These are phyloP conservation scores for Diplodia scrobiculata DNA, from an alignment of 2,329 filamentous ascomycete genomes.

Conservation along the genomic window DNA sequence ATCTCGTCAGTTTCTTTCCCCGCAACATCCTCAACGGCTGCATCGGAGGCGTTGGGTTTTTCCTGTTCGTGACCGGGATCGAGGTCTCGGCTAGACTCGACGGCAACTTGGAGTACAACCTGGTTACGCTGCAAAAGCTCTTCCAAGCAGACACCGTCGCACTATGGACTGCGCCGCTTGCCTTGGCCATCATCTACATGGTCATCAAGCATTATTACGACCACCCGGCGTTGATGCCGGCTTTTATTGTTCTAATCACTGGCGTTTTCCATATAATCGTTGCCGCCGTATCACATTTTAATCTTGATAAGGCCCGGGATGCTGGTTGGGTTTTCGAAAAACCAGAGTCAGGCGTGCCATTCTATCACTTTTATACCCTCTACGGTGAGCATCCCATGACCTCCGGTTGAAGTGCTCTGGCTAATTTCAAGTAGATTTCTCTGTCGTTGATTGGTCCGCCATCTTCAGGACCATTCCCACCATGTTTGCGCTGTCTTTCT, in stretches of 20 bases:
- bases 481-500: conserved; percentile 97
- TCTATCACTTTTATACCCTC: conserved; percentile 96
- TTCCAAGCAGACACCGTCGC: conserved; percentile 71
- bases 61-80: conserved; percentile 85
- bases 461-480: conserved; percentile 83
- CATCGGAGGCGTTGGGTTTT: conserved; percentile 96
- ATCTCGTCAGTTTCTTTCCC: conserved; percentile 94
- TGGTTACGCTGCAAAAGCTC: conserved; percentile 74
- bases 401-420: conserved; percentile 3
- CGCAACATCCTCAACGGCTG: conserved; percentile 95
- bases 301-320: conserved; percentile 66
- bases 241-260: conserved; percentile 80
- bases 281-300: conserved; percentile 66
- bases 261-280: conserved; percentile 78
- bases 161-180: conserved; percentile 80
- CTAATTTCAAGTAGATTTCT: conserved; percentile 63
- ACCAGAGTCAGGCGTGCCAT: conserved; percentile 81
- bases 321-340: conserved; percentile 90
- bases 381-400: conserved; percentile 66
- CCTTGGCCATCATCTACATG: conserved; percentile 74
- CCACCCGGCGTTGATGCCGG: conserved; percentile 81
- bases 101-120: conserved; percentile 79
- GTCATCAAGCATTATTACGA: conserved; percentile 73
- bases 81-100: conserved; percentile 90
- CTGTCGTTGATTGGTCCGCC: conserved; percentile 78